Conservation (phyloP, 1,139 yeast genomes). For the Suhomyces yuchorum region DNA sequence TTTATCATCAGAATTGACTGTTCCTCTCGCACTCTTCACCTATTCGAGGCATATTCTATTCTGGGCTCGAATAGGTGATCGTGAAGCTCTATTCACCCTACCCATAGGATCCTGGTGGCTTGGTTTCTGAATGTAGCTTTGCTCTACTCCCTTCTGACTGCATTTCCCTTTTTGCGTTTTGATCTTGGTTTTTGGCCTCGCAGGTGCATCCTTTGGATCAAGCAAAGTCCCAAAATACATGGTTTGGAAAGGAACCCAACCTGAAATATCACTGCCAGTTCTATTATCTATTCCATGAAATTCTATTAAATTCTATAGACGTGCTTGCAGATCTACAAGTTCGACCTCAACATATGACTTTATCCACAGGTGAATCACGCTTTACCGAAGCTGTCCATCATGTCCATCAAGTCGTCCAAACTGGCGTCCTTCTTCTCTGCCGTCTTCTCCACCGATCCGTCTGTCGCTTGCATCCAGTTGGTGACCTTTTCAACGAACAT, state of each 20-base stretch:
- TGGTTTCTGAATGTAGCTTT: background rate
- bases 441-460: conserved; percentile 12
- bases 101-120: background rate
- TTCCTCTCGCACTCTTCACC: background rate
- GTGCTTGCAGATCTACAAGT: background rate
- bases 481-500: conserved; percentile 58
- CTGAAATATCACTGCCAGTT: too few species aligned
- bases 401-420: conserved; percentile 36
- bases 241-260: too few species aligned
- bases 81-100: background rate
- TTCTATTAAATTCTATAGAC: background rate
- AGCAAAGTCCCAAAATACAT: too few species aligned
- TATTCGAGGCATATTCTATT: background rate
- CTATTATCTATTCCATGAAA: background rate
- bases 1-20: background rate
- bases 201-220: too few species aligned
- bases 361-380: background rate
- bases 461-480: conserved; percentile 48
- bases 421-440: conserved; percentile 23
- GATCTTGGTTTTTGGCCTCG: too few species aligned
- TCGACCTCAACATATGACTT: background rate
- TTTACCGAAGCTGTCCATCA: conserved; percentile 38
- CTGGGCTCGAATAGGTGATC: too few species aligned
- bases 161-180: too few species aligned
- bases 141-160: too few species aligned